phyloP scores from a whole-genome alignment of 208 protist species.

The Acanthamoeba lenticulata region DNA sequence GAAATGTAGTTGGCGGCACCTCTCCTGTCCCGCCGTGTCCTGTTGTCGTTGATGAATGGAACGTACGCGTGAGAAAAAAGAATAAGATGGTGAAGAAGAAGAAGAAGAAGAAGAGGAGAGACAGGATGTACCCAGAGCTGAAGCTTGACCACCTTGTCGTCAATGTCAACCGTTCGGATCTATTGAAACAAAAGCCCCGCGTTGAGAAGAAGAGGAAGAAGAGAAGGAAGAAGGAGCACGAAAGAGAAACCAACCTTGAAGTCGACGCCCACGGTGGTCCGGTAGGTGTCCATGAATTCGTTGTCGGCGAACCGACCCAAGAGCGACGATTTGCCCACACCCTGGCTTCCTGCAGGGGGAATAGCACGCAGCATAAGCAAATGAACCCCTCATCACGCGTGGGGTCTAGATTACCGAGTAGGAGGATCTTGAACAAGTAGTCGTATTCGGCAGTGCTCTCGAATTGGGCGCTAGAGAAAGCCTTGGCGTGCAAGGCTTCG shows the following conservation, averaged over 20 bases:
- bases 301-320: slow-evolving; percentile 42
- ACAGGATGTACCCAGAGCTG: neutral
- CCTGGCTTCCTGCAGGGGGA: neutral
- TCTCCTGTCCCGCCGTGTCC: slow-evolving; percentile 28
- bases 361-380: neutral
- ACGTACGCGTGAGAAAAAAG: neutral
- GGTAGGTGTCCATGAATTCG: slow-evolving; percentile 47
- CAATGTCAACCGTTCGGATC: slow-evolving; percentile 35
- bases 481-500: neutral
- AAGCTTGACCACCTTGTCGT: slow-evolving; percentile 49
- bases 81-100: neutral
- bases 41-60: too few relatives aligned
- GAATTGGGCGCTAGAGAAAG: slow-evolving; percentile 30
- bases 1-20: neutral
- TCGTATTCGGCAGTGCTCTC: slow-evolving; percentile 49
- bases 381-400: neutral
- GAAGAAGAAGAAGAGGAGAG: neutral
- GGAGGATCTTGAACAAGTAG: slow-evolving; percentile 47
- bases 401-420: neutral
- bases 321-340: slow-evolving; percentile 30
- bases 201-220: neutral
- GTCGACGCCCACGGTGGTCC: slow-evolving; percentile 38
- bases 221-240: neutral
- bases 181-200: neutral
- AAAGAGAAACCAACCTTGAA: neutral